phyloP scores from a whole-genome alignment of 768 basidiomycete species.

The Infundibulicybe gibba region DNA sequence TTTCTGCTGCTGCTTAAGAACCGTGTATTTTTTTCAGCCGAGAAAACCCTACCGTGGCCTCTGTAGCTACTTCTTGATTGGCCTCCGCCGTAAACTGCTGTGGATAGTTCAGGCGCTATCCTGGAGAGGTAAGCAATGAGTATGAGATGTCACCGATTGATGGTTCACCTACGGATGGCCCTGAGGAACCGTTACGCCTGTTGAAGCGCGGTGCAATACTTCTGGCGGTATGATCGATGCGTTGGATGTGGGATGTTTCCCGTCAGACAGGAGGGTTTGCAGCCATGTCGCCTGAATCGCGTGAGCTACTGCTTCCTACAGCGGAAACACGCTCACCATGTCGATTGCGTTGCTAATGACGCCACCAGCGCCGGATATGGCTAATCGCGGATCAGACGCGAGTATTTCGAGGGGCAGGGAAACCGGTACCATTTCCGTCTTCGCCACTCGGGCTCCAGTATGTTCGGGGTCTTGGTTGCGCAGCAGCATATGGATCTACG shows the following conservation, averaged over 20 bases:
- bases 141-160: not conserved
- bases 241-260: constrained; percentile 19
- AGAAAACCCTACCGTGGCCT: constrained; percentile 15
- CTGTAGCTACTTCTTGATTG: constrained; percentile 17
- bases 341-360: constrained; percentile 21
- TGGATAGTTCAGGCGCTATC: constrained; percentile 17
- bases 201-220: constrained; percentile 16
- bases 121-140: not conserved
- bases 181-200: constrained; percentile 15
- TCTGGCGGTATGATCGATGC: constrained; percentile 18
- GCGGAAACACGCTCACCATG: constrained; percentile 11
- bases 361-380: constrained; percentile 24
- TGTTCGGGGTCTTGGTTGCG: constrained; percentile 8
- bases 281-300: constrained; percentile 18
- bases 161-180: constrained; percentile 3
- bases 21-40: not conserved
- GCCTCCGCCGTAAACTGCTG: constrained; percentile 19
- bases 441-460: constrained; percentile 18
- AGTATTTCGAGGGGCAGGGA: not conserved
- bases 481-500: constrained; percentile 1
- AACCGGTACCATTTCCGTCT: constrained; percentile 19
- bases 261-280: constrained; percentile 17
- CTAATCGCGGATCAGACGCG: constrained; percentile 5
- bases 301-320: constrained; percentile 3
- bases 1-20: not conserved